These are phyloP conservation scores for Collybiopsis luxurians DNA, from an alignment of 768 basidiomycete species.

Conservation along the genomic window DNA sequence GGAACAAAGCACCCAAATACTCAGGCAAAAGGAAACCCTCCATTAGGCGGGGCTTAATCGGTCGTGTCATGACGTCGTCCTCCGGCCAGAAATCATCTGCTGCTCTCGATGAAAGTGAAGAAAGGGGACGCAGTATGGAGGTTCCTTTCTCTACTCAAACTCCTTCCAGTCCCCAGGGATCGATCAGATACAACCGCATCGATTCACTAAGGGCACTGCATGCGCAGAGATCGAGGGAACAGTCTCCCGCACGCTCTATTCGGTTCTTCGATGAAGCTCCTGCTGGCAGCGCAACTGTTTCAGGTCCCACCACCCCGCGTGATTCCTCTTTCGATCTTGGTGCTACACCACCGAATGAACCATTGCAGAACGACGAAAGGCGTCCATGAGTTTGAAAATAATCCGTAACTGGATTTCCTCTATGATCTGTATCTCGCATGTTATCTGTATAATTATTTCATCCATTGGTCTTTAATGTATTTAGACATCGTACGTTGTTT, in stretches of 20 bases:
- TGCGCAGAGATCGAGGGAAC: conserved; percentile 8
- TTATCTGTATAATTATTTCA: background rate
- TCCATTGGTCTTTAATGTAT: background rate
- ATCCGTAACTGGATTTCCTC: background rate
- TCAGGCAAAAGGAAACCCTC: conserved; percentile 3
- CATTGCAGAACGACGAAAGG: background rate
- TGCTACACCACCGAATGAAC: background rate
- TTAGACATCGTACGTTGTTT: no score
- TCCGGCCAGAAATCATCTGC: background rate
- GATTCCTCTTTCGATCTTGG: conserved; percentile 4
- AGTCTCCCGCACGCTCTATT: conserved; percentile 10
- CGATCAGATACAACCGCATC: background rate
- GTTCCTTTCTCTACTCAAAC: background rate
- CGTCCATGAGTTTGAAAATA: background rate
- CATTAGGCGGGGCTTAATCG: conserved; percentile 6
- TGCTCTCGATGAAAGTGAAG: background rate
- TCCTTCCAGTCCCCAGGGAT: background rate
- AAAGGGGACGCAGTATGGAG: background rate
- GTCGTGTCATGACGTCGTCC: background rate
- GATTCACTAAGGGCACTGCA: background rate
- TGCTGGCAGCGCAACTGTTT: background rate
- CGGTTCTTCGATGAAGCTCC: conserved; percentile 9
- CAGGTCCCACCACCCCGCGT: conserved; percentile 1
- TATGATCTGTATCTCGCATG: background rate
- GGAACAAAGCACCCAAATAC: background rate